Evolutionary conservation across 495 filamentous ascomycete genomes (phyloP), one percentile per base, ranked within the genome.

Genomic region (Daldinia bambusicola): DNA sequence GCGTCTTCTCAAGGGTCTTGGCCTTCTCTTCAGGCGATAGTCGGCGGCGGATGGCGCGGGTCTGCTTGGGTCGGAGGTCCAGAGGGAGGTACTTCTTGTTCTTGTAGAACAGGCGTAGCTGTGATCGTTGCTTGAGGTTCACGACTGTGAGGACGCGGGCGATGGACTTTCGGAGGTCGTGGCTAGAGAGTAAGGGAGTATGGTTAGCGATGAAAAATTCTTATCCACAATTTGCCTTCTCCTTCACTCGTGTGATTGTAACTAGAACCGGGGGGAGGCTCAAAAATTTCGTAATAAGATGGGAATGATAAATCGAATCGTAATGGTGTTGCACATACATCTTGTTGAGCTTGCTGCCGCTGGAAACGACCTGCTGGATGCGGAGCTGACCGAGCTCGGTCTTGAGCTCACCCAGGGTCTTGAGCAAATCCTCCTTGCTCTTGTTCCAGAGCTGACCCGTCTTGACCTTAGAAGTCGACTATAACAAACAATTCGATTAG

Each of bases 61-160:
- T 99, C 85, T 92, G 88, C 91, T 98, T 97, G 79, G 93, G 87
- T 81, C 95, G 91, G 85, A 99, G 93, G 82, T 98, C 95, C 76
- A 98, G 93, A 63, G 93, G 94, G 43, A 93, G 85, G 88, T 97
- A 98, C 87, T 98, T 98, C 92, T 98, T 98, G 89, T 89, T 90
- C 89, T 97, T 95, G 89, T 99, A 99, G 91, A 98, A 98, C 73
- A 99, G 85, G 79, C 95, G 95, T 76, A 99, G 92, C 85, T 98
- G 95, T 61, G 93, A 87, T 79, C 95, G 90, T 88, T 98, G 96
- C 88, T 95, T 98, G 83, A 92, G 90, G 89, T 98, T 98, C 90
- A 98, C 97, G 87, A 98, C 89, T 81, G 95, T 99, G 74, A 98
- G 89, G 84, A 97, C 92, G 75, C 94, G 94, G 81, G 95, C 96